Evolutionary conservation across 257 asterid species (phyloP).

Genomic region (Coffea eugenioides): DNA sequence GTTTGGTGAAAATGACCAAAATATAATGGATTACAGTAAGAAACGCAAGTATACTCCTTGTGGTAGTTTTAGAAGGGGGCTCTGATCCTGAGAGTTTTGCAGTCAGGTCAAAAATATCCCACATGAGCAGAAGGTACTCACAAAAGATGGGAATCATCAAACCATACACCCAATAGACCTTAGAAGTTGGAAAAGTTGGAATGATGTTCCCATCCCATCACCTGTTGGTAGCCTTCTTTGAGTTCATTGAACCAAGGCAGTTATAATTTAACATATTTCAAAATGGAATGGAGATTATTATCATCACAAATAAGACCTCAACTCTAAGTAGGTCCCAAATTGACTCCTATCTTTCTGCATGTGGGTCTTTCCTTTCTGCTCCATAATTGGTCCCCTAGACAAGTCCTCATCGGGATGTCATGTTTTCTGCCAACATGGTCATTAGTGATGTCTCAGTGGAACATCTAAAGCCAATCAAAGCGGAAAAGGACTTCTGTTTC

Average conservation of each 20-base stretch:
- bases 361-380: slow-evolving; percentile 38
- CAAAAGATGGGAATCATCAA: neutral
- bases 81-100: neutral
- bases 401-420: slow-evolving; percentile 38
- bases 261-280: neutral
- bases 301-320: slow-evolving; percentile 7
- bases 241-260: slow-evolving; percentile 8
- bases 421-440: slow-evolving; percentile 47
- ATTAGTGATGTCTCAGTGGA: slow-evolving; percentile 58
- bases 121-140: neutral
- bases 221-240: too few species aligned
- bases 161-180: neutral
- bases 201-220: too few species aligned
- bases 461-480: slow-evolving; percentile 47
- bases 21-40: neutral
- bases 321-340: slow-evolving; percentile 23
- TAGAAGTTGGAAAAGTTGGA: too few species aligned
- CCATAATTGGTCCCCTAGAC: slow-evolving; percentile 36
- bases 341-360: slow-evolving; percentile 41
- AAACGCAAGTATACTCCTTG: neutral
- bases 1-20: neutral
- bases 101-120: neutral
- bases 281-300: neutral
- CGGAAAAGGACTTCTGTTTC: slow-evolving; percentile 37
- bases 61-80: neutral